Conservation (phyloP, 192 early-diverging fungal species). For the Backusella liffmaniae region DNA sequence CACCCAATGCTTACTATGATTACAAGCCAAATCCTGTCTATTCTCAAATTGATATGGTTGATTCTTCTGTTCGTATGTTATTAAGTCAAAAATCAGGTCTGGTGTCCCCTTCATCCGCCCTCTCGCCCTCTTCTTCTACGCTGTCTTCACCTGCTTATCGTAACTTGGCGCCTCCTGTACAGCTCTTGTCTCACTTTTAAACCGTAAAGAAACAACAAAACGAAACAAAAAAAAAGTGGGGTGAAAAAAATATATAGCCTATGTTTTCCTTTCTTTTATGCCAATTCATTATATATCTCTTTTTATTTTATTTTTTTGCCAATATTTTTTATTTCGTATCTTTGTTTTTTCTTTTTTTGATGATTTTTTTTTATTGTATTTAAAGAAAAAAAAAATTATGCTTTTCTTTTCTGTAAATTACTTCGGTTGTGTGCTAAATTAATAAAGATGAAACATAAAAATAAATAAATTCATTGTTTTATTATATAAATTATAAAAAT, state of each 20-base stretch:
- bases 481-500: neutral
- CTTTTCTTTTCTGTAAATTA: constrained; percentile 8
- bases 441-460: constrained; percentile 6
- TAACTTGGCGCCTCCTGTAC: neutral
- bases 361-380: neutral
- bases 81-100: constrained; percentile 2
- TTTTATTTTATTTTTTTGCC: neutral
- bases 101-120: neutral
- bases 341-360: neutral
- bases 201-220: neutral
- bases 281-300: neutral
- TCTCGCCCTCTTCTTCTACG: constrained; percentile 1
- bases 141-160: constrained; percentile 6
- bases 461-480: neutral
- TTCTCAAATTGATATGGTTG: neutral
- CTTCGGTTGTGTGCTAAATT: constrained; percentile 7
- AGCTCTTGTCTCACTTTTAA: constrained; percentile 8
- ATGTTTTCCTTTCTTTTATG: too few species aligned
- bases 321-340: neutral
- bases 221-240: neutral
- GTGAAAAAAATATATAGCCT: neutral
- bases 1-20: neutral
- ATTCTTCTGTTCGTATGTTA: constrained; percentile 9
- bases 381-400: constrained; percentile 1
- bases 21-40: neutral